Evolutionary conservation across 2,329 filamentous ascomycete species (phyloP), one percentile per base, ranked within the genome.

Genomic region (Pseudopyrenochaeta lycopersici): DNA sequence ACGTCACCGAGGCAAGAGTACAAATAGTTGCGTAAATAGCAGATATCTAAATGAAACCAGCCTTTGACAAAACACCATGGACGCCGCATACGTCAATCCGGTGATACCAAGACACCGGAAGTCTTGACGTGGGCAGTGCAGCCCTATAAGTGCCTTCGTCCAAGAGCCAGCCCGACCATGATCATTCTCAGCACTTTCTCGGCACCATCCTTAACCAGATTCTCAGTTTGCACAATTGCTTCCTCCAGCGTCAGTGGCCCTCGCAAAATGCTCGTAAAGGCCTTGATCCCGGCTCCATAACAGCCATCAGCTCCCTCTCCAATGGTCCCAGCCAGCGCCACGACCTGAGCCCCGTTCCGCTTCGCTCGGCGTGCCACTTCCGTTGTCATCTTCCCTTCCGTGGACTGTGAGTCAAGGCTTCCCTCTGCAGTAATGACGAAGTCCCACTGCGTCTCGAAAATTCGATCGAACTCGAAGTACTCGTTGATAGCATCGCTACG

Each of bases 371-470:
- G 70, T 9, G 81, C 82, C 21, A 85, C 77, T 62, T 84, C 82
- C 2, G 78, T 81, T 7, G 82, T 82, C 57, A 84, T 83, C 63
- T 84, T 84, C 2, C 82, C 82, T 38, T 76, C 71, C 0, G 81
- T 78, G 0, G 81, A 83, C 57, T 84, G 82, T 40, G 77, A 75
- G 56, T 84, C 82, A 14, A 84, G 76, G 9, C 80, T 80, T 1
- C 82, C 82, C 60, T 85, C 82, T 1, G 81, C 82, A 0, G 82
- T 84, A 56, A 84, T 73, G 0, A 84, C 80, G 7, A 84, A 73
- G 52, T 84, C 78, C 57, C 79, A 82, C 18, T 62, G 57, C 23
- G 77, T 65, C 12, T 78, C 74, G 47, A 84, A 80, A 3, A 83
- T 71, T 2, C 70, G 70, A 35, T 80, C 75, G 23, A 84, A 68